Conservation (phyloP, 257 asterid genomes). For the Agastache rugosa region DNA sequence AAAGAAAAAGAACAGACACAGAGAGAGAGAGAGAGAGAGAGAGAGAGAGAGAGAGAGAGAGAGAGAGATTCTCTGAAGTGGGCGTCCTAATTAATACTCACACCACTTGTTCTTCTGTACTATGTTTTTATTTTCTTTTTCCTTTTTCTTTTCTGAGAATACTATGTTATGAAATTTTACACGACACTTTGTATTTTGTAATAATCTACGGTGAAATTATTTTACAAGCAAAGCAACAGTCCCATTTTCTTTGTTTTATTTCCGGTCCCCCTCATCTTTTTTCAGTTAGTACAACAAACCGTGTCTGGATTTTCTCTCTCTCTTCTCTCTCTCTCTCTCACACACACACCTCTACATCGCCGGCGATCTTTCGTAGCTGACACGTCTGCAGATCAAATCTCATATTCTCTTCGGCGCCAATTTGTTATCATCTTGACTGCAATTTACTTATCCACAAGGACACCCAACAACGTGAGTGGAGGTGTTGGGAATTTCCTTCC, state of each 20-base stretch:
- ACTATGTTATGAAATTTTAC: conserved; percentile 7
- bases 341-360: conserved; percentile 38
- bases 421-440: conserved; percentile 30
- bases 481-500: conserved; percentile 1
- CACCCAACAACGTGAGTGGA: conserved; percentile 8
- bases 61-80: conserved; percentile 36
- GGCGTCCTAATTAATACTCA: conserved; percentile 38
- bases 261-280: conserved; percentile 19
- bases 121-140: conserved; percentile 2
- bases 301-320: conserved; percentile 41
- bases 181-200: neutral
- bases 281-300: conserved; percentile 45
- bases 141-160: neutral
- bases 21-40: conserved; percentile 22
- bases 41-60: neutral
- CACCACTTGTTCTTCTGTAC: conserved; percentile 29
- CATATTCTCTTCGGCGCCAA: conserved; percentile 31
- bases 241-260: conserved; percentile 9
- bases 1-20: neutral
- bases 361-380: conserved; percentile 30
- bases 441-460: conserved; percentile 6
- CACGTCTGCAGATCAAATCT: conserved; percentile 36
- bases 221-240: conserved; percentile 25
- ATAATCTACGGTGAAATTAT: neutral
- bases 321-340: conserved; percentile 26